These are phyloP conservation scores for Rubia peregrina DNA, from an alignment of 305 asterid species.

Conservation along the genomic window DNA sequence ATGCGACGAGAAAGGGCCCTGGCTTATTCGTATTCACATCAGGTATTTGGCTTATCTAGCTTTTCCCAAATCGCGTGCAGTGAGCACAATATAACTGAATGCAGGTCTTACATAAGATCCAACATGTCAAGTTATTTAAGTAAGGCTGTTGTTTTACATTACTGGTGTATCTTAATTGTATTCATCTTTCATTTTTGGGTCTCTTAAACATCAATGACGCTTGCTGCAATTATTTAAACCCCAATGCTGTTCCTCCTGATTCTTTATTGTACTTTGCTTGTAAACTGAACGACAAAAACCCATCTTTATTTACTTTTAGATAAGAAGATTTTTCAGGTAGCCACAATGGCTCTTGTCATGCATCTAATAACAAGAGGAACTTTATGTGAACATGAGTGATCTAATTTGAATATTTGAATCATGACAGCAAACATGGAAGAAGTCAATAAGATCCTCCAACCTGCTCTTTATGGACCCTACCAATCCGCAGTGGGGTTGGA, in stretches of 20 bases:
- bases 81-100: neutral
- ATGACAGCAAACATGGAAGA: constrained; percentile 87
- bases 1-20: constrained; percentile 92
- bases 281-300: neutral
- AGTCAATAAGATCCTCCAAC: constrained; percentile 58
- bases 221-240: neutral
- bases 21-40: constrained; percentile 93
- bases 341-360: neutral
- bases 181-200: neutral
- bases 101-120: neutral
- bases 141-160: neutral
- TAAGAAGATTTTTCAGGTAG: neutral
- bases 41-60: constrained; percentile 41
- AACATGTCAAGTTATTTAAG: neutral
- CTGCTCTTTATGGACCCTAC: constrained; percentile 88
- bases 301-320: neutral
- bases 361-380: neutral
- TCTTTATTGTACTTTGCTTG: neutral
- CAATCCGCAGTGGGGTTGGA: constrained; percentile 99
- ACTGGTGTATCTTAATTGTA: neutral
- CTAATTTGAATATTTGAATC: neutral
- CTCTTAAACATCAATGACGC: neutral
- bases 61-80: neutral
- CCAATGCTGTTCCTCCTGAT: neutral
- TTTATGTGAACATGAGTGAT: neutral